Evolutionary conservation across 495 filamentous ascomycete species (phyloP).

Genomic region (Tuber melanosporum): DNA sequence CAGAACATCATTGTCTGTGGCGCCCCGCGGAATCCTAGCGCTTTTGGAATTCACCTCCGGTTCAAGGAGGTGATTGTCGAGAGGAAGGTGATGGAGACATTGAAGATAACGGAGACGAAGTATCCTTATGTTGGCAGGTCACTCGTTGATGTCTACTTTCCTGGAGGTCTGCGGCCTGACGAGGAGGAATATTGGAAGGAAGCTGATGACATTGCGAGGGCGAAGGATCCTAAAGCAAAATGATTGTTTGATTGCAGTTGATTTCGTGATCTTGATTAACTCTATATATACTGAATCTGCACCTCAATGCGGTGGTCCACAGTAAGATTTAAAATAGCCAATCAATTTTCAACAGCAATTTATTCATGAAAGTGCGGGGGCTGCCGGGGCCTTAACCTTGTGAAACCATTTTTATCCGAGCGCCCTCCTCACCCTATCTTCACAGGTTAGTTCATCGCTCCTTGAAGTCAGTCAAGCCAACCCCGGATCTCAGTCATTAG

Average conservation of each 20-base stretch:
- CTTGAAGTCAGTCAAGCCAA: neutral
- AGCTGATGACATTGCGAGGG: neutral
- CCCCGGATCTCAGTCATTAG: neutral
- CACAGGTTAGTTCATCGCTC: neutral
- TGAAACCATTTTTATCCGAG: neutral
- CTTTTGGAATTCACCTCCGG: constrained; percentile 42
- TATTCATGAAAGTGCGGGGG: neutral
- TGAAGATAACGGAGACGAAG: constrained; percentile 41
- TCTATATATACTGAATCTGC: neutral
- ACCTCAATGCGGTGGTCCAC: neutral
- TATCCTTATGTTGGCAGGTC: constrained; percentile 40
- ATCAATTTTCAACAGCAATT: neutral
- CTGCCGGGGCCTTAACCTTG: constrained; percentile 2
- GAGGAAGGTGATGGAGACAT: constrained; percentile 42
- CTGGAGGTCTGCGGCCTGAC: constrained; percentile 34
- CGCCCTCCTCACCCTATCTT: neutral
- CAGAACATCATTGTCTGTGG: constrained; percentile 47
- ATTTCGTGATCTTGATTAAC: neutral
- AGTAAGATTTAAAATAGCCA: neutral
- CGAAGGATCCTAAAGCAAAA: neutral
- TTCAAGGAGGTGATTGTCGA: constrained; percentile 34
- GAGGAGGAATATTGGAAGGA: constrained; percentile 13
- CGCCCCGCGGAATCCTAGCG: constrained; percentile 32
- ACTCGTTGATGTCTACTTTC: constrained; percentile 43
- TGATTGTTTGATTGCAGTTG: neutral